Conservation (phyloP, 345 rosid species). For the Capsella bursapastoris region DNA sequence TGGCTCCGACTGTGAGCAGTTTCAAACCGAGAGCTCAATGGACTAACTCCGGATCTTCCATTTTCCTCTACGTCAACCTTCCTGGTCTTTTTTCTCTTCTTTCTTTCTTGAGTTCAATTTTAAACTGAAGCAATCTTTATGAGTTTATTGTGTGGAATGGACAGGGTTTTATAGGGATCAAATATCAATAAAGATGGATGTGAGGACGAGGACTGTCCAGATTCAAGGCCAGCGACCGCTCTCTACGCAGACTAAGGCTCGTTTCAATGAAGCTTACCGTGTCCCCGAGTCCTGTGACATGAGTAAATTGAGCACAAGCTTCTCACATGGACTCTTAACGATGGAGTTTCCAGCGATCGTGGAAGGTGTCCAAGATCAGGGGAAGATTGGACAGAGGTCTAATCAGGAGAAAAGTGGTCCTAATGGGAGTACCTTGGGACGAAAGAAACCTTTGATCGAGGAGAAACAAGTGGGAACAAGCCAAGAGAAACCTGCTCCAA, state of each 20-base stretch:
- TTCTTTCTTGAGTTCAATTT: not conserved
- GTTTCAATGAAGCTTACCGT: slow-evolving; percentile 44
- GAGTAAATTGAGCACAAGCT: slow-evolving; percentile 25
- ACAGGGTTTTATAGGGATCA: slow-evolving; percentile 45
- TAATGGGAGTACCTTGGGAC: slow-evolving; percentile 25
- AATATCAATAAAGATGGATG: slow-evolving; percentile 40
- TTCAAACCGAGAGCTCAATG: slow-evolving; percentile 48
- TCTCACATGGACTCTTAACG: slow-evolving; percentile 42
- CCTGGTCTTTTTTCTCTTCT: slow-evolving; percentile 38
- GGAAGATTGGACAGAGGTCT: slow-evolving; percentile 25
- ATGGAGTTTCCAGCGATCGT: slow-evolving; percentile 33
- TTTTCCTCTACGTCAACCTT: slow-evolving; percentile 41
- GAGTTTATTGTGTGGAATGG: not conserved
- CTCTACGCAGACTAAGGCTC: slow-evolving; percentile 43
- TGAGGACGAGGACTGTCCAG: slow-evolving; percentile 30
- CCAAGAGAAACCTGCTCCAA: slow-evolving; percentile 25
- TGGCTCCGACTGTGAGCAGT: slow-evolving; percentile 45
- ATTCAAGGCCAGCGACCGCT: slow-evolving; percentile 46
- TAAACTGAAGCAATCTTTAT: not conserved
- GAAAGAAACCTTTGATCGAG: not conserved
- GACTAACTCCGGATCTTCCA: slow-evolving; percentile 40
- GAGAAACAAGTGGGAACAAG: slow-evolving; percentile 31
- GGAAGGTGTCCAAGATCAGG: slow-evolving; percentile 20
- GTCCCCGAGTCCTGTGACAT: slow-evolving; percentile 40
- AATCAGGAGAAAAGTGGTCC: no score